These are phyloP conservation scores for Botrytis deweyae DNA, from an alignment of 2,329 filamentous ascomycete genomes.

Conservation along the genomic window DNA sequence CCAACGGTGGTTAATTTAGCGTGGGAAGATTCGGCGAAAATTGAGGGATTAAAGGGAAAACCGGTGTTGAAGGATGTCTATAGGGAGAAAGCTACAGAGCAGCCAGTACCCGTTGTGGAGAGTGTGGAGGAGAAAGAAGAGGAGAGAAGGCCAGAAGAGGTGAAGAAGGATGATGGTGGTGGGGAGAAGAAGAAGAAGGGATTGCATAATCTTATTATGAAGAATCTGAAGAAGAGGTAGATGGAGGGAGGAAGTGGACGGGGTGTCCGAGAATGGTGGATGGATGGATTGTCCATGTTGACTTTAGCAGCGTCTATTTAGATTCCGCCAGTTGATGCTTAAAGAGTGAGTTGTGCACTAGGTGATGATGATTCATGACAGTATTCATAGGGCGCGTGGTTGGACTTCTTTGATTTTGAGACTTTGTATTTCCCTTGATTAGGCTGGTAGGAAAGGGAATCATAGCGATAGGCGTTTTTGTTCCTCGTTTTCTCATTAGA, in stretches of 20 bases:
- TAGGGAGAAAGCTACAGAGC: constrained; percentile 59
- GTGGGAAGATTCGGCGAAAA: constrained; percentile 64
- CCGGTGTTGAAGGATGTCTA: constrained; percentile 43
- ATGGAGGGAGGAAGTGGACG: constrained; percentile 9
- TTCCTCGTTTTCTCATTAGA: neutral
- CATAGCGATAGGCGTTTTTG: constrained; percentile 6
- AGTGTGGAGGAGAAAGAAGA: constrained; percentile 36
- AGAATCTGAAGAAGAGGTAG: constrained; percentile 20
- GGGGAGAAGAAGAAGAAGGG: constrained; percentile 22
- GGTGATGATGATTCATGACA: constrained; percentile 1
- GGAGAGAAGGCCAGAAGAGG: constrained; percentile 35
- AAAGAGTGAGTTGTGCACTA: neutral
- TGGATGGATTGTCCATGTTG: neutral
- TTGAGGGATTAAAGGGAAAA: constrained; percentile 52
- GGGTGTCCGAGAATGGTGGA: neutral
- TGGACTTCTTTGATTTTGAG: neutral
- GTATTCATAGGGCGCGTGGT: neutral
- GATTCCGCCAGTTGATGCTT: neutral
- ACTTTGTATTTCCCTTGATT: neutral
- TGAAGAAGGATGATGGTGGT: constrained; percentile 32
- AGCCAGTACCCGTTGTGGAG: constrained; percentile 40
- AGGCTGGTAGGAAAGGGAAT: neutral
- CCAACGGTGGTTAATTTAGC: constrained; percentile 73
- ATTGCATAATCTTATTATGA: constrained; percentile 18
- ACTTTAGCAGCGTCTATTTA: neutral